phyloP scores from a whole-genome alignment of 306 rosid genomes.

The Prunus mira region DNA sequence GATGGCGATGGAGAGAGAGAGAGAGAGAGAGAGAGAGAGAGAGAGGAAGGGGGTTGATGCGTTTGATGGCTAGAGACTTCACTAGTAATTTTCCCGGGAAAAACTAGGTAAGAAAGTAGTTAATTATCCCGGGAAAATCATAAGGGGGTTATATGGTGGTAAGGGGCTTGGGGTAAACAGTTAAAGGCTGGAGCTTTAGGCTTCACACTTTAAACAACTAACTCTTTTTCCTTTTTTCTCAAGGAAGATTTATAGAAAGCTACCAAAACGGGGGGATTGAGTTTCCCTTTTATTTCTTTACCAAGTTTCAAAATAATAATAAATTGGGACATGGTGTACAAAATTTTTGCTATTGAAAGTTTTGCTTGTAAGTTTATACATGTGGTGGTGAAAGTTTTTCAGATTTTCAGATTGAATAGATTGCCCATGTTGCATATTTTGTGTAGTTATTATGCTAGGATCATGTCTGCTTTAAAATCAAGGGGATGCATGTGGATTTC shows the following conservation, averaged over 20 bases:
- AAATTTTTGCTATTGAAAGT: neutral
- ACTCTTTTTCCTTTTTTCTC: neutral
- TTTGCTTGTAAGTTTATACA: neutral
- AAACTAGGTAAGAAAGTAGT: conserved; percentile 16
- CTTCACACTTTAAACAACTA: neutral
- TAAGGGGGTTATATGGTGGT: neutral
- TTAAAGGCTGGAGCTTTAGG: neutral
- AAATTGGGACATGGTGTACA: neutral
- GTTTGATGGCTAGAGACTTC: neutral
- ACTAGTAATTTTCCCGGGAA: conserved; percentile 36
- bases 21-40: neutral
- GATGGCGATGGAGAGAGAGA: neutral
- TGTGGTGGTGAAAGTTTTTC: neutral
- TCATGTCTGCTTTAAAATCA: neutral
- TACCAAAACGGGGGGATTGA: neutral
- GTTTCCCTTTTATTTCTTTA: neutral
- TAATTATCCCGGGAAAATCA: conserved; percentile 51
- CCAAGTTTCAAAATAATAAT: neutral
- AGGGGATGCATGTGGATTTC: neutral
- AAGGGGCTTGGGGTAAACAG: neutral
- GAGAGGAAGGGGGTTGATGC: neutral
- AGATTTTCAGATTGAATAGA: neutral
- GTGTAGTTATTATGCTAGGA: neutral
- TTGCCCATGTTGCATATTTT: neutral
- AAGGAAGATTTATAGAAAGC: no score